Percentiles rank a stretch among this genome's conserved stretches.
phyloP scores from a whole-genome alignment of 768 basidiomycete genomes.

The Plicaturopsis crispa region DNA sequence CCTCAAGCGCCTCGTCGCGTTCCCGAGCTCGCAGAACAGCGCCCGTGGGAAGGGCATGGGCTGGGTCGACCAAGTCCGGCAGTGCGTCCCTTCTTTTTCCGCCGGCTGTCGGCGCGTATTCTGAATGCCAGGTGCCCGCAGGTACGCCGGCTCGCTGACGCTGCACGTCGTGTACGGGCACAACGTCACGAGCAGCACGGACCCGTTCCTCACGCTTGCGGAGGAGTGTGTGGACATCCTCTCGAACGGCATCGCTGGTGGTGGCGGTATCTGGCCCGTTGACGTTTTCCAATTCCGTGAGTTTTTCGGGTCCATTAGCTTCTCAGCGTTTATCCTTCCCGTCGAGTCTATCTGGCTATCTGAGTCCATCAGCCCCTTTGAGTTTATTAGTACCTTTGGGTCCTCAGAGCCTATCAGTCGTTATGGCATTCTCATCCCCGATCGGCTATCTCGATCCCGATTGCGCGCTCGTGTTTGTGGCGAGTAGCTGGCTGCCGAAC shows the following conservation, averaged over 20 bases:
- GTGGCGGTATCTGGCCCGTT: slow-evolving; percentile 35
- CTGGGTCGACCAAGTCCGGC: slow-evolving; percentile 26
- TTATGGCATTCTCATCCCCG: too few relatives aligned
- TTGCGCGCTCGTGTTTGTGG: too few relatives aligned
- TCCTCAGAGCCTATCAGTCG: too few relatives aligned
- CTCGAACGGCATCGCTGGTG: slow-evolving; percentile 34
- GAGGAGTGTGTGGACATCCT: slow-evolving; percentile 33
- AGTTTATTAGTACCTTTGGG: too few relatives aligned
- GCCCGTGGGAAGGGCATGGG: too few relatives aligned
- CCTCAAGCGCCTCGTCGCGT: slow-evolving; percentile 43
- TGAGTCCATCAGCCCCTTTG: slow-evolving; percentile 14
- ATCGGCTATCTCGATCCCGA: too few relatives aligned
- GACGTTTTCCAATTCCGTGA: slow-evolving; percentile 27
- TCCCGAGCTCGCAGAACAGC: too few relatives aligned
- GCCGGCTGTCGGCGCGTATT: neutral
- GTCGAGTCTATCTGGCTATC: slow-evolving; percentile 18
- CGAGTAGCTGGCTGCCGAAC: too few relatives aligned
- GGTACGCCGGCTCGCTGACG: slow-evolving; percentile 47
- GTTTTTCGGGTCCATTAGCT: too few relatives aligned
- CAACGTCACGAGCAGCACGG: slow-evolving; percentile 29
- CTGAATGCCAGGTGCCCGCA: slow-evolving; percentile 10
- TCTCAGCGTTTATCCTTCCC: too few relatives aligned
- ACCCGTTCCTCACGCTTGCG: slow-evolving; percentile 32
- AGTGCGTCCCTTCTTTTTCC: slow-evolving; percentile 16
- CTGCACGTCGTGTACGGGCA: slow-evolving; percentile 61